Percentiles rank a stretch among this genome's conserved stretches.
phyloP scores from a whole-genome alignment of 2,329 filamentous ascomycete species.

The Penicillium sclerotigenum region DNA sequence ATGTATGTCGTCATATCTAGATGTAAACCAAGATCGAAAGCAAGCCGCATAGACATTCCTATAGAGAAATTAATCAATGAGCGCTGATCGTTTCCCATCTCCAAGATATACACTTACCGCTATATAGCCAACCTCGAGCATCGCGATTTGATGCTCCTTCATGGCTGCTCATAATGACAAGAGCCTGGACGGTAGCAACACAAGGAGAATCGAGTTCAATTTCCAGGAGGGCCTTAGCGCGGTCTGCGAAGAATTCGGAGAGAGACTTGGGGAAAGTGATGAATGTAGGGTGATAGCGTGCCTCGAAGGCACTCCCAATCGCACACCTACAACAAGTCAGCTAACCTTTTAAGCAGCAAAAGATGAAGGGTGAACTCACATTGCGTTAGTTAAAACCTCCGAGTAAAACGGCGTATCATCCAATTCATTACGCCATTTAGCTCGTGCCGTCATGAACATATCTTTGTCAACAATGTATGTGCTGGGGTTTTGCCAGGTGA shows the following conservation, averaged over 20 bases:
- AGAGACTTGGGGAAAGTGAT: constrained; percentile 38
- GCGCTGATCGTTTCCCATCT: not conserved
- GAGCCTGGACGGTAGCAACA: constrained; percentile 49
- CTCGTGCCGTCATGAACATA: constrained; percentile 37
- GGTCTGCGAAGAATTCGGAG: constrained; percentile 40
- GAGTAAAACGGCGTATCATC: constrained; percentile 43
- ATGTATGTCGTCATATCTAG: constrained; percentile 43
- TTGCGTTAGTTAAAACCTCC: constrained; percentile 42
- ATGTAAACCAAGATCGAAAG: constrained; percentile 47
- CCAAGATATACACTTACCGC: constrained; percentile 33
- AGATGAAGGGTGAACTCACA: constrained; percentile 23
- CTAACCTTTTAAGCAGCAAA: not conserved
- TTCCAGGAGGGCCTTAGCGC: constrained; percentile 47
- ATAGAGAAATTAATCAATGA: not conserved
- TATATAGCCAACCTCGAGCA: constrained; percentile 49
- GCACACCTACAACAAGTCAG: constrained; percentile 34
- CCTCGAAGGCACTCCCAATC: constrained; percentile 45
- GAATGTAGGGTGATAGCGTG: constrained; percentile 44
- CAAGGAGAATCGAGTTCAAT: constrained; percentile 49
- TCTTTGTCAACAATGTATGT: constrained; percentile 47
- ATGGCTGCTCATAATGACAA: constrained; percentile 46
- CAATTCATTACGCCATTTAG: constrained; percentile 37
- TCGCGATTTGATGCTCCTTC: constrained; percentile 46
- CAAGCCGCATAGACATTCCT: constrained; percentile 47
- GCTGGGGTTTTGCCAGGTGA: constrained; percentile 50